Conservation (phyloP, 495 filamentous ascomycete species). For the Friedmanniomyces simplex region DNA sequence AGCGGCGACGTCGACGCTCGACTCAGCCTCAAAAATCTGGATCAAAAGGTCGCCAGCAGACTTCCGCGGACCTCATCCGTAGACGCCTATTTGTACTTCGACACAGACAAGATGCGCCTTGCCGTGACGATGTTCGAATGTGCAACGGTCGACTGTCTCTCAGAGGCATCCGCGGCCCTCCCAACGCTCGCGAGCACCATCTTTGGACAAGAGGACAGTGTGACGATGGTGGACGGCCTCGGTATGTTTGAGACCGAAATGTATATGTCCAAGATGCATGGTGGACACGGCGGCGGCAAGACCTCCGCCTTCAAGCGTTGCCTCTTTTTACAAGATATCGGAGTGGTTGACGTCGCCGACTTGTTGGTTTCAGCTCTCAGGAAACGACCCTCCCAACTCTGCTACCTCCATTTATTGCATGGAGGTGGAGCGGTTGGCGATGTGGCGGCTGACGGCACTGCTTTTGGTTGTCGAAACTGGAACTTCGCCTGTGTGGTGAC, state of each 20-base stretch:
- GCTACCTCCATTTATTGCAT: conserved; percentile 55
- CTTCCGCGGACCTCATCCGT: conserved; percentile 40
- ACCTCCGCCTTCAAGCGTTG: conserved; percentile 58
- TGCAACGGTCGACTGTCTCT: too few relatives aligned
- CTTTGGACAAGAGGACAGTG: not conserved
- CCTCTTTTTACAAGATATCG: conserved; percentile 47
- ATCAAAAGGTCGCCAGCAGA: not conserved
- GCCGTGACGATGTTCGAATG: conserved; percentile 46
- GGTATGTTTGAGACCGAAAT: conserved; percentile 50
- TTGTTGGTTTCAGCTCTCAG: conserved; percentile 39
- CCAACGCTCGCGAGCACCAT: conserved; percentile 16
- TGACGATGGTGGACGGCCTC: conserved; percentile 41
- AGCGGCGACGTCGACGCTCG: not conserved
- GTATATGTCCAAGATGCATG: conserved; percentile 52
- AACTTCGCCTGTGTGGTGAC: conserved; percentile 54
- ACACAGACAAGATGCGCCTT: conserved; percentile 39
- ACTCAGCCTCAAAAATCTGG: not conserved
- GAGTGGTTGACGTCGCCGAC: conserved; percentile 31
- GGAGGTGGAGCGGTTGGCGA: conserved; percentile 46
- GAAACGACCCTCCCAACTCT: conserved; percentile 43
- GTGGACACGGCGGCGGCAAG: conserved; percentile 47
- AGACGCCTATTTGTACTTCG: conserved; percentile 50
- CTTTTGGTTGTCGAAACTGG: conserved; percentile 57
- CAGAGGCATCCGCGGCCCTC: too few relatives aligned
- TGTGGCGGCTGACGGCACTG: conserved; percentile 39